phyloP scores from a whole-genome alignment of 2,329 filamentous ascomycete genomes.

The Plectosphaerella sp. region DNA sequence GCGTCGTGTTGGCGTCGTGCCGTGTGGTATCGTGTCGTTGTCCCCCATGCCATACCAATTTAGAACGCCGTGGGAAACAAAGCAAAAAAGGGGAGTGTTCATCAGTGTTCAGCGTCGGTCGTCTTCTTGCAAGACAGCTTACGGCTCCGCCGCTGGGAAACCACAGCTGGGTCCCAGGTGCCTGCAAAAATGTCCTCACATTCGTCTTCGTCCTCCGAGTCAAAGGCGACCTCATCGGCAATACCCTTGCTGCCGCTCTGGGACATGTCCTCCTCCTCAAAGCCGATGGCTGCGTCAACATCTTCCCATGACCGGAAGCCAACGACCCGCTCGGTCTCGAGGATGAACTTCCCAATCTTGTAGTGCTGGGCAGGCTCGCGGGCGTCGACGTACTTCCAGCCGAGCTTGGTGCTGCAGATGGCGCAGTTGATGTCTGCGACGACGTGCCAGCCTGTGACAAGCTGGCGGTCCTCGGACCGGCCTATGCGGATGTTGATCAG shows the following conservation, averaged over 20 bases:
- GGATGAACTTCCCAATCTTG: conserved; percentile 65
- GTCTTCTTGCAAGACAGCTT: conserved; percentile 19
- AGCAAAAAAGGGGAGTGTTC: not conserved
- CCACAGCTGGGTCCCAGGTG: conserved; percentile 52
- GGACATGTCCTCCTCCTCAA: conserved; percentile 3
- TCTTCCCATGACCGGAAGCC: conserved; percentile 52
- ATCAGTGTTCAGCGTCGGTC: not conserved
- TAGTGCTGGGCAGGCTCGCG: conserved; percentile 56
- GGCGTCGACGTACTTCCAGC: conserved; percentile 67
- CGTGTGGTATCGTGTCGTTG: not conserved
- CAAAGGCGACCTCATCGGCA: conserved; percentile 43
- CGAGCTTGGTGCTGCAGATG: conserved; percentile 51
- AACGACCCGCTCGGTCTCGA: conserved; percentile 57
- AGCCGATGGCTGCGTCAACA: conserved; percentile 12
- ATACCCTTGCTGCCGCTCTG: conserved; percentile 3
- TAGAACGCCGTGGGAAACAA: not conserved
- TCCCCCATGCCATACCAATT: not conserved
- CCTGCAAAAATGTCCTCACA: conserved; percentile 63
- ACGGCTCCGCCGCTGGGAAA: conserved; percentile 39
- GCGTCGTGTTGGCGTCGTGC: not conserved
- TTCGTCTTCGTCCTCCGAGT: conserved; percentile 62
- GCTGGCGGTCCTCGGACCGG: conserved; percentile 47
- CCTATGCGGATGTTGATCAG: conserved; percentile 55
- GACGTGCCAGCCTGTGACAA: conserved; percentile 59
- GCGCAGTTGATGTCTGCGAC: conserved; percentile 60